Base-by-base conservation (phyloP, 2,329 filamentous ascomycete genomes). In the Clarireedia paspali region DNA sequence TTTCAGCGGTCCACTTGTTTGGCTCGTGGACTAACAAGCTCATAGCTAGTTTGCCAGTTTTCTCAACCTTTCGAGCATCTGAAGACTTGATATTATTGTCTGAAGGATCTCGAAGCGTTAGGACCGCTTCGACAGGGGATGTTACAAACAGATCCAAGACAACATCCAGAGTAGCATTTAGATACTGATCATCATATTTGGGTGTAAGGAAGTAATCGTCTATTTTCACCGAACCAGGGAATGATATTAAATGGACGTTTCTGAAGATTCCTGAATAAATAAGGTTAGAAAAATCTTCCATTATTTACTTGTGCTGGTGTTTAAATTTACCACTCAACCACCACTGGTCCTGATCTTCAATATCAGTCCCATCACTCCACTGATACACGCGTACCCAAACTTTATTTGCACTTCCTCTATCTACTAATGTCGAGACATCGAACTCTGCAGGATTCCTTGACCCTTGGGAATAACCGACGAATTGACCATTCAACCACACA, bases 281-380 rank as follows among this genome's bases (percentile, higher is more conserved):
- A 15, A 36, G 26, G 6, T 47, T 34, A 57, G 38, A 47, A 39
- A 17, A 26, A 7, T 20, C 34, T 5, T 10, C 24, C 23, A 38
- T 12, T 12, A 38, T 44, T 26, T 14, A 40, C 15, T 7, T 34
- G 40, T 2, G 7, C n/a, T 30, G 17, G 15, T 30, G 20, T 24
- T 14, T 3, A 12, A 47, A 50, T 70, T 67, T 70, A 75, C 77
- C 79, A 23, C 79, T 83, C 5, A 86, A 70, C 79, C 82, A 83
- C 84, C 84, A 87, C 64, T 86, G 82, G 66, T 87, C 67, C 63
- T 77, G 82, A 54, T 87, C 83, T 66, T 88, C 85, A 36, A 88
- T 83, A 62, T 88, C 88, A 0, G 80, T 80, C 1, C 81, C 85
- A 61, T 87, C 84, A 36, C 77, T 87, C 74, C 81, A 87, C 64